Base-by-base conservation (phyloP, 225 moss, liverwort and hornwort genomes). In the Sphagnum contortum region DNA sequence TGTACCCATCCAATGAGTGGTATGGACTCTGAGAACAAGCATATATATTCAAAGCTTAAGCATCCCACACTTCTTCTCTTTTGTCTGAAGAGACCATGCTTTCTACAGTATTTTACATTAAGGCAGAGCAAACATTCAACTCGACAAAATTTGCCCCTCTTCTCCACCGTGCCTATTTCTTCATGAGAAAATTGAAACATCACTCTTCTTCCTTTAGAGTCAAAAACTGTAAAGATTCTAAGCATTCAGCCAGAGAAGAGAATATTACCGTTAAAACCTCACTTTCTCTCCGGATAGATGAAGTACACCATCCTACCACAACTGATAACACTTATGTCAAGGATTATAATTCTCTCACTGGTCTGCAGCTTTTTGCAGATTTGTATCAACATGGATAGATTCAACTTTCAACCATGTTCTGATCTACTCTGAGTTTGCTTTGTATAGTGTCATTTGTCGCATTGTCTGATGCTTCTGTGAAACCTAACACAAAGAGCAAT, bases 281-380 rank as follows among this genome's bases (percentile, higher is more conserved):
- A 6, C 4, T 70, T 66, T 86, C 91, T 53, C 94, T 85, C 59
- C 84, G 80, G 49, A 95, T 95, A n/a, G 94, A 95, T 11, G 94
- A 75, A 3, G 91, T 95, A 10, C 89, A 83, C 94, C 94, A 95
- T 57, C 94, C 94, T 50, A 95, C 94, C 86, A 94, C 83, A 70
- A 91, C 94, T 91, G 47, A 13, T 47, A 44, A 48, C 63, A 5
- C 48, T 0, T 66, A 76, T 29, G 5, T 79, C 68, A 79, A 71
- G 71, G 48, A 3, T 1, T 29, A 29, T 29, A 29, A 29, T 29
- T 29, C 29, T 29, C 29, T 29, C 29, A 29, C 29, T 29, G 29
- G 29, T 29, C 29, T 29, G 29, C 29, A 29, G 29, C 29, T 0
- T 29, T 29, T 29, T 29, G 29, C 29, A 29, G 29, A 29, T 29